Evolutionary conservation across 2,329 filamentous ascomycete species (phyloP), one percentile per base, ranked within the genome.

Genomic region (Ceratocystis diversiconidia): DNA sequence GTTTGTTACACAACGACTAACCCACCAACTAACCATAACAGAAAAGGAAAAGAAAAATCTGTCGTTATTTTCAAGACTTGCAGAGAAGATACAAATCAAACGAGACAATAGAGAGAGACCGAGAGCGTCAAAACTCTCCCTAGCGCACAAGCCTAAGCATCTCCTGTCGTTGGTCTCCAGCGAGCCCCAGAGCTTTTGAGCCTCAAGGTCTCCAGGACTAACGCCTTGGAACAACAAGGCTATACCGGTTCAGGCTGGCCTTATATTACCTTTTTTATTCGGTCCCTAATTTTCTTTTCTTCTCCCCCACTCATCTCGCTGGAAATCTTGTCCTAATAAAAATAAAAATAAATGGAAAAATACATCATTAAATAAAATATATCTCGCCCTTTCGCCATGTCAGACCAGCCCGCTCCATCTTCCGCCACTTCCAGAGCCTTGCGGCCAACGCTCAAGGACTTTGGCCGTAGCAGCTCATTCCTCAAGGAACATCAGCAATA

Each of bases 401-500:
- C 64, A 19, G 46, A 61, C 30, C 59, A 52, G 8, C 28, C 52
- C 25, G n/a, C 62, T 32, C 41, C 65, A 15, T 41, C 66, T 36
- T 30, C 66, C 41, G 36, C 57, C n/a, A 28, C 57, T 41, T 19
- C 61, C 46, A 63, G 41, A 59, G 72, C 74, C 62, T 70, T 73
- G 70, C 78, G 79, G 60, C 80, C 80, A 65, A 79, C 80, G 72
- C 74, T 82, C 70, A 73, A 75, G 61, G 73, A 75, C 64, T 82
- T 80, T 79, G 80, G 83, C 71, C 66, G 66, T 46, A 84, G 80
- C 75, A 82, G 80, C 73, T 85, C 83, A 15, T 86, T 83, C 71
- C 76, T 86, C 66, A 79, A 79, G 72, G 83, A 86, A 69, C 81
- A 85, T 71, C 83, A 85, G 73, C 82, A 86, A 71, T 85, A 84